Percentiles rank a stretch among this genome's conserved stretches.
Evolutionary conservation across 139 green algal species (phyloP).

Genomic region (Volvox reticuliferus): DNA sequence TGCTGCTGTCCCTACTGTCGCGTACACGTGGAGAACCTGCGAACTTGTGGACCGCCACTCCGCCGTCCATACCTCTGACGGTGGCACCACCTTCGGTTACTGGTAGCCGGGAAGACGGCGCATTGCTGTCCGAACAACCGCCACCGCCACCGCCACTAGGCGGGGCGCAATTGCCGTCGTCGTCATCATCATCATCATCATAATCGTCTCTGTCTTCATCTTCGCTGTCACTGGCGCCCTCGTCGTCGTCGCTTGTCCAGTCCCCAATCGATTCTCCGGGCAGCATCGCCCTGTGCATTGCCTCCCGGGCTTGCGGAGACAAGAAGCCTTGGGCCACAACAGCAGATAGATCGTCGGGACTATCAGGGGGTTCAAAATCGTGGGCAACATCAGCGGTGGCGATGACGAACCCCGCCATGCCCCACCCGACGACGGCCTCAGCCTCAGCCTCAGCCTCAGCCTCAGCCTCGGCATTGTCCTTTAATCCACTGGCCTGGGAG

Average conservation of each 20-base stretch:
- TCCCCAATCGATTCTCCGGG: background rate
- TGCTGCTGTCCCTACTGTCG: background rate
- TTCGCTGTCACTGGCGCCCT: background rate
- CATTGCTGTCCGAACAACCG: background rate
- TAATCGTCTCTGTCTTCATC: background rate
- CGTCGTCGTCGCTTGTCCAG: background rate
- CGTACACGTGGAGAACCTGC: no score
- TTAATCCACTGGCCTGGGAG: no score
- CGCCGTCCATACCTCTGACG: no score
- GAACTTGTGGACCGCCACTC: no score
- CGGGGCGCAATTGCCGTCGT: background rate
- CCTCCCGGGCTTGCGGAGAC: background rate
- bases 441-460: no score
- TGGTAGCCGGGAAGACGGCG: no score
- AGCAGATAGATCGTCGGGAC: background rate
- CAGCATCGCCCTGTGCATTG: conserved; percentile 24
- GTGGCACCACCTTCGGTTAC: no score
- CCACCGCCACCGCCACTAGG: background rate
- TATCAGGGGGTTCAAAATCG: no score
- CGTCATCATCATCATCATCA: background rate
- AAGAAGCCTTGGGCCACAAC: background rate
- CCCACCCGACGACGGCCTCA: no score
- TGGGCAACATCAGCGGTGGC: no score
- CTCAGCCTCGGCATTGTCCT: no score
- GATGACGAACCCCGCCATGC: no score